Conservation (phyloP, 352 stramenopile species). For the Globisporangium emineosum region DNA sequence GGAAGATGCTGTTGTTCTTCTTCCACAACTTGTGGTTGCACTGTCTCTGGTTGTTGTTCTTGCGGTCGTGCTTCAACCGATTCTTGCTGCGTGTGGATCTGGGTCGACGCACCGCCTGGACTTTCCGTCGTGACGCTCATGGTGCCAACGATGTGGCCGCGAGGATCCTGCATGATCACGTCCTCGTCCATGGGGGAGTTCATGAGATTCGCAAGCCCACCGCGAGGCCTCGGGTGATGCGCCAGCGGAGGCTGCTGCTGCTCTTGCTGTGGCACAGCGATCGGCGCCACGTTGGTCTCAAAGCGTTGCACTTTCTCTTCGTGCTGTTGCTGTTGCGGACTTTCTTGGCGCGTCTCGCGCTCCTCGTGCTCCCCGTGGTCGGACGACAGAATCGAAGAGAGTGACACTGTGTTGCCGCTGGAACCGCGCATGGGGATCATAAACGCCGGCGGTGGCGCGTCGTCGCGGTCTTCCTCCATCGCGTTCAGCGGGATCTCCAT, state of each 20-base stretch:
- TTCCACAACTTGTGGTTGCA: slow-evolving; percentile 9
- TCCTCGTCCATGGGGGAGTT: slow-evolving; percentile 54
- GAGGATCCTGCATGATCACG: slow-evolving; percentile 19
- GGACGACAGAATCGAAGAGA: slow-evolving; percentile 38
- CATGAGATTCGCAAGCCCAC: slow-evolving; percentile 56
- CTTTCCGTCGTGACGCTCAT: slow-evolving; percentile 5
- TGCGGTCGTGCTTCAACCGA: not conserved
- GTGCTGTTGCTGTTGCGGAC: not conserved
- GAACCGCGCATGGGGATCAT: slow-evolving; percentile 24
- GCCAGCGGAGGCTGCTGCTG: slow-evolving; percentile 13
- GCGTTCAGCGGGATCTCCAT: slow-evolving; percentile 61
- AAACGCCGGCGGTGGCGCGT: slow-evolving; percentile 23
- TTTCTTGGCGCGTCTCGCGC: not conserved
- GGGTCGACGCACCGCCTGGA: not conserved
- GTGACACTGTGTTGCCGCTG: slow-evolving; percentile 33
- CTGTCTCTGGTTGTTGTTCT: not conserved
- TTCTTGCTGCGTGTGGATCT: not conserved
- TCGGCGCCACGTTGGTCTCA: slow-evolving; percentile 7
- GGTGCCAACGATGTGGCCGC: not conserved
- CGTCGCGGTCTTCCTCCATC: slow-evolving; percentile 26
- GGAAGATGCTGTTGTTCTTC: not conserved
- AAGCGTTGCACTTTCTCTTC: not conserved
- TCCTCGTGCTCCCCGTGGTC: slow-evolving; percentile 14
- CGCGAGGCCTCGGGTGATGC: slow-evolving; percentile 8
- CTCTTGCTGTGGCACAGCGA: slow-evolving; percentile 13